Evolutionary conservation across 2,329 filamentous ascomycete genomes (phyloP), one percentile per base, ranked within the genome.

Genomic region (Parasarocladium wereldwijsianum): DNA sequence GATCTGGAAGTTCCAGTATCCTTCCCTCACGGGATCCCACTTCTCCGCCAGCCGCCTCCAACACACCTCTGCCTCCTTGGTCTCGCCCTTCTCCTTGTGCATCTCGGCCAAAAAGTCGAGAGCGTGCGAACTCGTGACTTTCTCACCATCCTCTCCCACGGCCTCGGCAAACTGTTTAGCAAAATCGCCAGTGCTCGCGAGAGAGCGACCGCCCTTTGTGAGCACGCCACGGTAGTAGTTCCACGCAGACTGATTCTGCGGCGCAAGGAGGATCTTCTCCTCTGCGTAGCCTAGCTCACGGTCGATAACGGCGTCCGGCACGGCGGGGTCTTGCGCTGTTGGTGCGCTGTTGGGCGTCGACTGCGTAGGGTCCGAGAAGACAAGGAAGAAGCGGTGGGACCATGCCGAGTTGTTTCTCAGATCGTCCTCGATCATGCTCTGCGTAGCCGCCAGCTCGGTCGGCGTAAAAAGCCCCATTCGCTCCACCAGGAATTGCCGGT

Each of bases 391-490:
- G 30, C 90, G 76, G 60, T 98, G 87, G 40, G 87, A 92, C 90
- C 90, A 98, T 11, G 87, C 90, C 25, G 81, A 90, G 54, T 98
- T 98, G 59, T 98, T 98, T 45, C 86, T 70, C 35, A 96, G 74
- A 52, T 98, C 90, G 19, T 71, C 61, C 34, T 71, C 62, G 34
- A 98, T 68, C 51, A 93, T 67, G 22, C 56, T 55, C 47, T 90
- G 78, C 19, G 83, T 71, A 35, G 76, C 74, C 30, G 61, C 54
- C 13, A 92, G 60, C 62, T 98, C 75, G 27, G 64, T 62, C 51
- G 79, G 74, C 58, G 40, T 70, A 66, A 53, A 93, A 62, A 58
- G 78, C 49, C 73, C 76, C 64, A 79, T 54, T 46, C 70, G 72
- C 30, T 58, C 57, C 23, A 75, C 68, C 13, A 76, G 52, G 46